These are phyloP conservation scores for Ploettnerulaceae sp. DNA, from an alignment of 2,329 filamentous ascomycete species.

Conservation along the genomic window DNA sequence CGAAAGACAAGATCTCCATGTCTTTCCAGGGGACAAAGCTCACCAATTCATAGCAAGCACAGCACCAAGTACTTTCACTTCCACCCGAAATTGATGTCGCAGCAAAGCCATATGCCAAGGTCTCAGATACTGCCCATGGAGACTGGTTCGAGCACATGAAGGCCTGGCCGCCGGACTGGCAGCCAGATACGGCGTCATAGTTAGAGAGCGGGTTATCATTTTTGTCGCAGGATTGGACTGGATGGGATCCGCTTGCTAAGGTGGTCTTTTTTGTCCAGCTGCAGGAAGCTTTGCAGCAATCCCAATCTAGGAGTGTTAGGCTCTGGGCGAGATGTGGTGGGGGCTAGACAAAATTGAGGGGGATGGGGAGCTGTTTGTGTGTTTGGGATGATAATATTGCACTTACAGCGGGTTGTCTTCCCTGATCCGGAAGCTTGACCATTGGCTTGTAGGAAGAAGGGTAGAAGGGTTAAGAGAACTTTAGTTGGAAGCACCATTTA, in stretches of 20 bases:
- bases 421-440: conserved; percentile 24
- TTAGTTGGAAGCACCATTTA: conserved; percentile 11
- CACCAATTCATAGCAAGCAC: conserved; percentile 55
- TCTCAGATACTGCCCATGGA: conserved; percentile 56
- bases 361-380: not conserved
- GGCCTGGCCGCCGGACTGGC: conserved; percentile 39
- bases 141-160: conserved; percentile 59
- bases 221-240: conserved; percentile 33
- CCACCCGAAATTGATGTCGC: conserved; percentile 52
- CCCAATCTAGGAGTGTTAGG: conserved; percentile 40
- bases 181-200: conserved; percentile 46
- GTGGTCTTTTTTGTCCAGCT: conserved; percentile 53
- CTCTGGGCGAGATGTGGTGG: not conserved
- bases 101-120: conserved; percentile 54
- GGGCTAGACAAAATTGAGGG: not conserved
- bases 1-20: too few relatives aligned
- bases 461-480: conserved; percentile 27
- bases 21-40: too few relatives aligned
- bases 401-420: conserved; percentile 37
- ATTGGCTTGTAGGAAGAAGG: conserved; percentile 25
- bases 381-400: not conserved
- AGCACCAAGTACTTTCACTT: conserved; percentile 59
- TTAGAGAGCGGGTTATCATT: conserved; percentile 50
- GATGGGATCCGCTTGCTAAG: conserved; percentile 35
- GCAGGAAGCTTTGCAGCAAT: conserved; percentile 69